Base-by-base conservation (phyloP, 495 filamentous ascomycete species). In the Entonaema liquescens region DNA sequence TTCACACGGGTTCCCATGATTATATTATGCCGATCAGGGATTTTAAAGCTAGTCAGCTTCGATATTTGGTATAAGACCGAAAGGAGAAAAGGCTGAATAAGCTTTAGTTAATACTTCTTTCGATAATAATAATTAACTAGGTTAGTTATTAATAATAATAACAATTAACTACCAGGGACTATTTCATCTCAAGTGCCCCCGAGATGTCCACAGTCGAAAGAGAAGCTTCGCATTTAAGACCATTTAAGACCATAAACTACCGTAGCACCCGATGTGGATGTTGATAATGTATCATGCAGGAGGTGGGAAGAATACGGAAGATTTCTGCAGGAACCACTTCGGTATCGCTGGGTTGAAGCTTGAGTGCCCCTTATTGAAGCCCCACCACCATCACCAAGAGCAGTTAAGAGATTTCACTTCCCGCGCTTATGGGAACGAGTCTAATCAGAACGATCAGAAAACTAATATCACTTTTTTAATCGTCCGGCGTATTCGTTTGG, bases 261-360 rank as follows among this genome's bases (percentile, higher is more conserved):
- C 28, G 70, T 68, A 65, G 25, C 64, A 72, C 56, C 26, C 25
- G 33, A 4, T 23, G 65, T 73, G 70, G 70, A 26, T 59, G 61
- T 38, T 73, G 70, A 73, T 68, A 68, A 73, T 68, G 70, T 73
- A 68, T 65, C 23, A 73, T 68, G 70, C 70, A 73, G 70, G 70
- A 73, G 70, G 61, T 65, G 40, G 65, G 33, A 67, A 57, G 59
- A 12, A 29, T 12, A 47, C 36, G 70, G 65, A 35, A 68, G 42
- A 62, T 65, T 58, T 65, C 70, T 72, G 70, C 70, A 72, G 70
- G 70, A 72, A 72, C 70, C 50, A 47, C 42, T 12, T 47, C 42
- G 42, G 42, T 47, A 21, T 64, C 44, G 49, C 50, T 28, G 53
- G 23, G 21, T 59, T 53, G 33, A 50, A 12, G 21, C n/a, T 28